phyloP scores from a whole-genome alignment of 148 eudicot genomes.

The Simmondsia chinensis region DNA sequence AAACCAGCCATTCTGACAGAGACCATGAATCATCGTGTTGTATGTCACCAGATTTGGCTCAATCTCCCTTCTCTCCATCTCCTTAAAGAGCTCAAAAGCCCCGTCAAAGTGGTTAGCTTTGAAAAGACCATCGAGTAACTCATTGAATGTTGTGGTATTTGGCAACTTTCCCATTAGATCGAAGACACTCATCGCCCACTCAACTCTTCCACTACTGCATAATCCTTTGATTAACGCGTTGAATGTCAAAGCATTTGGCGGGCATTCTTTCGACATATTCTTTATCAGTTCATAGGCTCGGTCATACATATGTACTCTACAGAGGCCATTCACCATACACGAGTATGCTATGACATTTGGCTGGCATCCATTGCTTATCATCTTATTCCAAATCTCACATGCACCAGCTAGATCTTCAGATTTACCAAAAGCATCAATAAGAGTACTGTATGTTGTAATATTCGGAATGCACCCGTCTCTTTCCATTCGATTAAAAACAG shows the following conservation, averaged over 20 bases:
- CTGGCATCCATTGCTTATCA: slow-evolving; percentile 54
- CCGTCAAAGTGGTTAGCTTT: slow-evolving; percentile 25
- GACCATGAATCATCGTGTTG: slow-evolving; percentile 53
- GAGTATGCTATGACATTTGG: slow-evolving; percentile 86
- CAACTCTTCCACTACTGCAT: slow-evolving; percentile 42
- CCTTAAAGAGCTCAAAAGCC: slow-evolving; percentile 29
- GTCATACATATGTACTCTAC: slow-evolving; percentile 52
- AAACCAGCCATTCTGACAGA: slow-evolving; percentile 28
- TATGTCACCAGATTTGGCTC: slow-evolving; percentile 51
- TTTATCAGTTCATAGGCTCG: slow-evolving; percentile 51
- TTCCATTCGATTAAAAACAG: slow-evolving; percentile 44
- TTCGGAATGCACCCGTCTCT: slow-evolving; percentile 38
- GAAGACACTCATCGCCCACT: slow-evolving; percentile 49
- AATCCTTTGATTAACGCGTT: slow-evolving; percentile 56
- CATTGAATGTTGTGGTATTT: slow-evolving; percentile 48
- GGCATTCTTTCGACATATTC: slow-evolving; percentile 43
- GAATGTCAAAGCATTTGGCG: slow-evolving; percentile 65
- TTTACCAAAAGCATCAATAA: slow-evolving; percentile 67
- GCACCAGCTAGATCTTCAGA: slow-evolving; percentile 50
- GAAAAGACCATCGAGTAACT: slow-evolving; percentile 52
- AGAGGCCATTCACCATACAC: slow-evolving; percentile 77
- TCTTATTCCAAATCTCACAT: slow-evolving; percentile 63
- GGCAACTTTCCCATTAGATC: slow-evolving; percentile 43
- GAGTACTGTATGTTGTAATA: slow-evolving; percentile 57
- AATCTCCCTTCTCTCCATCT: slow-evolving; percentile 46